Conservation (phyloP, 2,329 filamentous ascomycete species). For the Daldinia eschscholtzii region DNA sequence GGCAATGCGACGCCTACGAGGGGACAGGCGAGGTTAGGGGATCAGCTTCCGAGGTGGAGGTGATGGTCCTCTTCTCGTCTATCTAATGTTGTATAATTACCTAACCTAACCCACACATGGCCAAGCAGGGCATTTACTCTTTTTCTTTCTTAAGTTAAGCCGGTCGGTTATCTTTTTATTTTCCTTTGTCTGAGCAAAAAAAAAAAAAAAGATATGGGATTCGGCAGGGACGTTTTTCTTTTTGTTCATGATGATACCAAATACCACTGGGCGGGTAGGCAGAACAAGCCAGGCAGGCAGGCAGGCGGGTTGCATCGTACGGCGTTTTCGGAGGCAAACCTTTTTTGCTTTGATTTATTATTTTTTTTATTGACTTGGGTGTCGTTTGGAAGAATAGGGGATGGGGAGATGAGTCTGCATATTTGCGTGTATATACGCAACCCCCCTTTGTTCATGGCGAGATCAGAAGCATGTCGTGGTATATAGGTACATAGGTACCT, state of each 20-base stretch:
- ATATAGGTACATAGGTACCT: not conserved
- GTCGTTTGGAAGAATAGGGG: not conserved
- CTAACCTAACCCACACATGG: constrained; percentile 2
- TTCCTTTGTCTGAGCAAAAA: constrained; percentile 4
- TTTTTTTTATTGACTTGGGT: not conserved
- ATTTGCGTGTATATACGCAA: not conserved
- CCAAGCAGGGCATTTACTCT: not conserved
- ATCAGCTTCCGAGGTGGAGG: constrained; percentile 12
- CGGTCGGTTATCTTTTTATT: constrained; percentile 1
- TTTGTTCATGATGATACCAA: constrained; percentile 1
- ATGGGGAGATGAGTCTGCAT: not conserved
- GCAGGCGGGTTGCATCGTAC: constrained; percentile 5
- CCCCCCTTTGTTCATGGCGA: not conserved
- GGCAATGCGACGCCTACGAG: not conserved
- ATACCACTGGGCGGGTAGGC: constrained; percentile 13
- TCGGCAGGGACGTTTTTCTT: constrained; percentile 1
- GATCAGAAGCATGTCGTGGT: constrained; percentile 7
- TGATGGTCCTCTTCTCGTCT: not conserved
- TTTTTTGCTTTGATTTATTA: constrained; percentile 1
- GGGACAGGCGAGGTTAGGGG: constrained; percentile 3
- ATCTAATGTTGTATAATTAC: not conserved
- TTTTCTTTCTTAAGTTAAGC: not conserved
- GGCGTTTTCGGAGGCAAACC: not conserved
- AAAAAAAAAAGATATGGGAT: constrained; percentile 1
- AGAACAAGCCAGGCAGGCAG: not conserved